Base-by-base conservation (phyloP, 2,329 filamentous ascomycete genomes). In the Fusarium poae region DNA sequence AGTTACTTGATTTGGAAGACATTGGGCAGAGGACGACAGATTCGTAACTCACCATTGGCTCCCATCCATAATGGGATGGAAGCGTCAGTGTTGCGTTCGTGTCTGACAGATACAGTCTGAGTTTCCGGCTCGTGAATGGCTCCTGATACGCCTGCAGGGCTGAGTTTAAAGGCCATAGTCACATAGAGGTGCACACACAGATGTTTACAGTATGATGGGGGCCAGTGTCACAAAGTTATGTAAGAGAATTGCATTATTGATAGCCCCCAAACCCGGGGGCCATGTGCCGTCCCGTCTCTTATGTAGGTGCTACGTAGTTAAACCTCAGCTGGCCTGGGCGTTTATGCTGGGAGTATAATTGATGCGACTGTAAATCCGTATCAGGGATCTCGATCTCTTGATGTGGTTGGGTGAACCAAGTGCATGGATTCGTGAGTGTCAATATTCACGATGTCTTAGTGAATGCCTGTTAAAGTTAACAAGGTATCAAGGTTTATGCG, bases 211-310 rank as follows among this genome's bases (percentile, higher is more conserved):
- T 21, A 29, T 7, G 29, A 48, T 48, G 52, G 60, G 59, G 61
- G 46, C 27, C 8, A 42, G 35, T 46, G 48, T 40, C 23, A 27
- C 20, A 45, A 54, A 43, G 30, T 27, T 32, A 46, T 60, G 21
- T 34, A 46, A 42, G 30, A 30, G 35, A 32, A 48, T 16, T 59
- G 25, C 23, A 42, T 44, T 20, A 40, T 57, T 23, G 42, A 37
- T n/a, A 48, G 53, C 60, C 53, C 59, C 40, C 53, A 59, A 37
- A 10, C 29, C 40, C 42, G 35, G 58, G 44, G 32, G 45, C 34
- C 25, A 54, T 63, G 27, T 30, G 40, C 50, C 29, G 44, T 57
- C 32, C 34, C 23, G 25, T 34, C 29, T 39, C 32, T 35, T 39
- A 39, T 44, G 57, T 34, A 40, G 23, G 32, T 32, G 30, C 25